Conservation (phyloP, 306 rosid genomes). For the Vachellia collinsii region DNA sequence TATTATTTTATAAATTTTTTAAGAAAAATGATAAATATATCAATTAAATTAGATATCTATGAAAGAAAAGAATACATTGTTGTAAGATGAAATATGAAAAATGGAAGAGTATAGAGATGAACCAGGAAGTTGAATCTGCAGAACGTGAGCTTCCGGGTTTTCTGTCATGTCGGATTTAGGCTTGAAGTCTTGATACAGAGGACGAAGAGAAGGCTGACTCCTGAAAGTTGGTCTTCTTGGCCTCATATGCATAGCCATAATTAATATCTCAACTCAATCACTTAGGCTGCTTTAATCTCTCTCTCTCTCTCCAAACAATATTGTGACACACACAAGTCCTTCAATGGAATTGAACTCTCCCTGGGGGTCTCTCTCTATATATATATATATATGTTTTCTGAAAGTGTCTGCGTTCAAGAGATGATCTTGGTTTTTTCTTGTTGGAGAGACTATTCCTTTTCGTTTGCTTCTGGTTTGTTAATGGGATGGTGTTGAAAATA, state of each 20-base stretch:
- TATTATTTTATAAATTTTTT: too few relatives aligned
- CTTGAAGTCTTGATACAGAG: constrained; percentile 43
- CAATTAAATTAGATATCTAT: too few relatives aligned
- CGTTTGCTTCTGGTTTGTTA: constrained; percentile 40
- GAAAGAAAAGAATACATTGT: too few relatives aligned
- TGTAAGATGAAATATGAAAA: too few relatives aligned
- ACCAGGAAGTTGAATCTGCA: constrained; percentile 57
- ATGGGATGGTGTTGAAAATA: constrained; percentile 21
- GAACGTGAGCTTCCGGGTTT: constrained; percentile 39
- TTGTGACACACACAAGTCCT: not conserved
- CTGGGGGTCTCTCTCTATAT: not conserved
- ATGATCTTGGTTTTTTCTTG: constrained; percentile 28
- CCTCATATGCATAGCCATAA: constrained; percentile 53
- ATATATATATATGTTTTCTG: not conserved
- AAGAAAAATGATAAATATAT: too few relatives aligned
- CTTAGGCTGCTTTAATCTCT: too few relatives aligned
- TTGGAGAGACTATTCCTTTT: constrained; percentile 50
- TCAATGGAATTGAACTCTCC: constrained; percentile 1
- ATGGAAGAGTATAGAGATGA: not conserved
- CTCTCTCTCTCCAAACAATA: not conserved
- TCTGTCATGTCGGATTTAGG: constrained; percentile 50
- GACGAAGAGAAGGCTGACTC: constrained; percentile 21
- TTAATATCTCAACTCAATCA: too few relatives aligned
- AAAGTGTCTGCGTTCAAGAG: not conserved
- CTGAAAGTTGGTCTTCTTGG: constrained; percentile 29